Base-by-base conservation (phyloP, 2,329 filamentous ascomycete species). In the Helotiales sp. region DNA sequence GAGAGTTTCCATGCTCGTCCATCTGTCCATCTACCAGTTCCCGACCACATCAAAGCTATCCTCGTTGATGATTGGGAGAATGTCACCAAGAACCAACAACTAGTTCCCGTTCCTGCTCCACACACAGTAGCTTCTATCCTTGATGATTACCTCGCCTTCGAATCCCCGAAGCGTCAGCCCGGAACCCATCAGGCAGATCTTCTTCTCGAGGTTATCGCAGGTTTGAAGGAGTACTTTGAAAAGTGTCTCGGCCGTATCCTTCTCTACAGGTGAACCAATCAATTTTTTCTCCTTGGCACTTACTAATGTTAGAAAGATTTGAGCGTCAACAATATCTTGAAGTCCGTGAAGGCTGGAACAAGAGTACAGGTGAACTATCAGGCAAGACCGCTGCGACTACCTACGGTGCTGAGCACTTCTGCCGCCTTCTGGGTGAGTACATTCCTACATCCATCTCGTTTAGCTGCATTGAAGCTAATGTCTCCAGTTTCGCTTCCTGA, bases 41-140 rank as follows among this genome's bases (percentile, higher is more conserved):
- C 95, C 0, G 95, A 98, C 70, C 85, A 89, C 64, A 81, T 99
- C 64, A 97, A 98, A 77, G 91, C 90, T 15, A 82, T 96, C 62
- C 84, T 99, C 2, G 95, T 99, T 22, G 95, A 99, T 71, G 95
- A 99, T 73, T 99, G 95, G 95, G 95, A 99, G 74, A 96, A 97
- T 68, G 87, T 99, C 61, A 99, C 95, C 56, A 98, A 97, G 77
- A 95, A 96, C 71, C 85, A 91, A 66, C 90, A 93, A 70, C 85
- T 98, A 3, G 91, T 97, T 30, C 87, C 90, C 1, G 79, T 99
- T 15, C 95, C 95, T 0, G 87, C 91, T 47, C 79, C 81, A 27
- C 84, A 88, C 52, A 86, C 93, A 1, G 91, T 95, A 59, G 85
- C 83, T 63, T 77, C 84, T 63, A 91, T 99, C 60, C 77, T 99